phyloP scores from a whole-genome alignment of 768 basidiomycete species.

The Naganishia onofrii region DNA sequence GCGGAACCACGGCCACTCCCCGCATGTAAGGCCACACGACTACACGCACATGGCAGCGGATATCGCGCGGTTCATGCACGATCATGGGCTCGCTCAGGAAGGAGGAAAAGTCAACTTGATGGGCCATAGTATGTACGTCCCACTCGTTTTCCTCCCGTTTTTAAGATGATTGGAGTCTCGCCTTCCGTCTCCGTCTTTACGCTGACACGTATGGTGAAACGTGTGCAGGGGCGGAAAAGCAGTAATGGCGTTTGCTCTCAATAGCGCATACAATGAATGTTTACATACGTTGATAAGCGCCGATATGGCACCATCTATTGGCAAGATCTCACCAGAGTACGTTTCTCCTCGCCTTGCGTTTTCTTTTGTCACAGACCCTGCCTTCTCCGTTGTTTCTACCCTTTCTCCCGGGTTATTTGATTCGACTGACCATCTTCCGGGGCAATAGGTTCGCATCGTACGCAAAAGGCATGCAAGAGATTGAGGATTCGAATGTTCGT shows the following conservation, averaged over 20 bases:
- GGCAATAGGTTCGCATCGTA: conserved; percentile 60
- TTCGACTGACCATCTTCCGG: background rate
- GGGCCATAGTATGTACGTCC: conserved; percentile 82
- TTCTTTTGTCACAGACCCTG: background rate
- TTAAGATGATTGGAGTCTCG: no score
- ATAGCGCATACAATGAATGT: conserved; percentile 44
- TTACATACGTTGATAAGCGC: conserved; percentile 59
- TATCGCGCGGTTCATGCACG: conserved; percentile 65
- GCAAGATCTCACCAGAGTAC: conserved; percentile 60
- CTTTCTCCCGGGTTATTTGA: background rate
- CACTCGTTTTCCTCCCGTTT: background rate
- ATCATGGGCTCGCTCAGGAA: conserved; percentile 51
- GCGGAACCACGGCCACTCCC: conserved; percentile 83
- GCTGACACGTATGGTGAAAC: no score
- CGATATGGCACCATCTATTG: conserved; percentile 73
- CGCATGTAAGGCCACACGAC: conserved; percentile 69
- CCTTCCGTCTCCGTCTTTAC: no score
- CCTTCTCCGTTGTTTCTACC: background rate
- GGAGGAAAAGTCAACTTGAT: conserved; percentile 65
- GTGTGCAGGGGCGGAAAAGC: conserved; percentile 82
- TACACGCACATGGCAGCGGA: conserved; percentile 79
- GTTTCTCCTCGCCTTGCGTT: conserved; percentile 24
- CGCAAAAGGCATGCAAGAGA: conserved; percentile 68
- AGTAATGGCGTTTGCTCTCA: conserved; percentile 51
- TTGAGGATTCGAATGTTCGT: conserved; percentile 62